These are phyloP conservation scores for Harringtonia aguacate DNA, from an alignment of 2,329 filamentous ascomycete genomes.

Conservation along the genomic window DNA sequence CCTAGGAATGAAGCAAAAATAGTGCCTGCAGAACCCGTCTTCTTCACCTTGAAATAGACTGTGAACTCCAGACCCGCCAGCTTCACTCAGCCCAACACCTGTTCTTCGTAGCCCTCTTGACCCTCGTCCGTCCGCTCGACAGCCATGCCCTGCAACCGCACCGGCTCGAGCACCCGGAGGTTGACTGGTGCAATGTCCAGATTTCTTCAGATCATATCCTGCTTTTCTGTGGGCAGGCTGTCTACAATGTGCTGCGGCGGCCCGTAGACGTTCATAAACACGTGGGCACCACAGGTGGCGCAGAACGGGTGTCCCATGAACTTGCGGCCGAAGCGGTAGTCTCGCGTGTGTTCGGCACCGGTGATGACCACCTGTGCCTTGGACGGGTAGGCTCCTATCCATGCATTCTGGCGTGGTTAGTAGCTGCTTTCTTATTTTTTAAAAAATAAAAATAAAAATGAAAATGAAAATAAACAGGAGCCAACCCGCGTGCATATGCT, in stretches of 20 bases:
- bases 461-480: neutral
- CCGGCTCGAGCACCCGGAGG: slow-evolving; percentile 6
- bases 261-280: slow-evolving; percentile 10
- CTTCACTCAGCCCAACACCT: neutral
- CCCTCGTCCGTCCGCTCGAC: slow-evolving; percentile 6
- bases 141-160: neutral
- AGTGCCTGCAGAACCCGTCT: too few species aligned
- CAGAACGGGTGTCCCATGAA: slow-evolving; percentile 11
- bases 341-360: slow-evolving; percentile 3
- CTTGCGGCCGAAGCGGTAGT: slow-evolving; percentile 9
- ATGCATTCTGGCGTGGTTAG: slow-evolving; percentile 6
- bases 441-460: neutral
- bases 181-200: slow-evolving; percentile 9
- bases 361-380: slow-evolving; percentile 2
- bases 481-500: slow-evolving; percentile 9
- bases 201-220: slow-evolving; percentile 6
- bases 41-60: too few species aligned
- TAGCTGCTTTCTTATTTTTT: neutral
- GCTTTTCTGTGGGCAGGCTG: slow-evolving; percentile 1
- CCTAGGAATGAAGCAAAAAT: too few species aligned
- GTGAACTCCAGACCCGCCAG: too few species aligned
- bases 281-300: slow-evolving; percentile 9
- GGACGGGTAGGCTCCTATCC: slow-evolving; percentile 7
- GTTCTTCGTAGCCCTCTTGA: slow-evolving; percentile 4
- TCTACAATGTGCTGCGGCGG: slow-evolving; percentile 5